Percentiles rank a stretch among this genome's conserved stretches.
Evolutionary conservation across 78 protist genomes (phyloP).

Genomic region (Speleostelium caveatum): DNA sequence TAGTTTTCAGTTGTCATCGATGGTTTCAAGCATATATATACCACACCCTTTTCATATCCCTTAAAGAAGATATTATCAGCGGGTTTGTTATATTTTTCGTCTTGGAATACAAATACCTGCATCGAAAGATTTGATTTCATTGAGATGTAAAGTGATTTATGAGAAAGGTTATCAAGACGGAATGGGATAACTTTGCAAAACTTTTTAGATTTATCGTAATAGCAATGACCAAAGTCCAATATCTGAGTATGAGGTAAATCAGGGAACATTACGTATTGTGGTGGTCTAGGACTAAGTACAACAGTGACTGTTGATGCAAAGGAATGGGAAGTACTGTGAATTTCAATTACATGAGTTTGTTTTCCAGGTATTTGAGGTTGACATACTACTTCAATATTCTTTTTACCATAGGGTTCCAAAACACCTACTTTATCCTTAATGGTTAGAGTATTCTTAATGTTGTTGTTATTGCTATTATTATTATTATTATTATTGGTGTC

Average conservation of each 20-base stretch:
- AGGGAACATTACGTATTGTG: conserved; percentile 69
- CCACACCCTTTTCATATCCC: conserved; percentile 57
- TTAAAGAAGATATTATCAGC: conserved; percentile 49
- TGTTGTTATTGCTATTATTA: too few relatives aligned
- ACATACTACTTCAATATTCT: conserved; percentile 43
- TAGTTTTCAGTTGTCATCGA: conserved; percentile 70
- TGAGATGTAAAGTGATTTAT: conserved; percentile 64
- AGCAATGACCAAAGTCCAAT: conserved; percentile 69
- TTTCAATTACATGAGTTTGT: conserved; percentile 31
- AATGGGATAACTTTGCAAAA: conserved; percentile 47
- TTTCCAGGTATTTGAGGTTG: conserved; percentile 71
- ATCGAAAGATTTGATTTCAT: conserved; percentile 63
- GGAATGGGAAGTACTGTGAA: neutral
- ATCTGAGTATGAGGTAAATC: conserved; percentile 50
- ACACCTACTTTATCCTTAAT: conserved; percentile 45
- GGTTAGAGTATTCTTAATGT: neutral
- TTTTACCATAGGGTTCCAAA: conserved; percentile 60
- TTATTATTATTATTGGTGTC: neutral
- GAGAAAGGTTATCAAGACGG: conserved; percentile 50
- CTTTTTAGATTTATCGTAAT: conserved; percentile 62
- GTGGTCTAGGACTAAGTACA: conserved; percentile 55
- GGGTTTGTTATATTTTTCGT: conserved; percentile 54
- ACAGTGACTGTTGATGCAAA: conserved; percentile 6
- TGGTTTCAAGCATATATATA: conserved; percentile 75
- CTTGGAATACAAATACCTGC: conserved; percentile 74